These are phyloP conservation scores for Xylariomycetidae sp. DNA, from an alignment of 2,329 filamentous ascomycete species.

Conservation along the genomic window DNA sequence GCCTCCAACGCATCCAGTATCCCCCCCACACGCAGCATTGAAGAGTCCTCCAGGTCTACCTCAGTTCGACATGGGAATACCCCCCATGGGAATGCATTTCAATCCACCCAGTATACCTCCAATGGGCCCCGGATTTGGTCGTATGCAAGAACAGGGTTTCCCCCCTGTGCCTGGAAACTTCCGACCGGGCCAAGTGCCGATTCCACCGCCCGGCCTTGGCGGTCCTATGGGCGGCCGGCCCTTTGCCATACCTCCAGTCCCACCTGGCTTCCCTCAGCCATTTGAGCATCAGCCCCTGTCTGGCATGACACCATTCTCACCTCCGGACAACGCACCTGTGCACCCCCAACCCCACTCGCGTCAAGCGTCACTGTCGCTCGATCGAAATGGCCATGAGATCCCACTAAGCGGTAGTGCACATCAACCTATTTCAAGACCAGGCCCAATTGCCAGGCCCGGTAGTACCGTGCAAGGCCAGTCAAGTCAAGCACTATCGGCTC, in stretches of 20 bases:
- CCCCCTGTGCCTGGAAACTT: conserved; percentile 37
- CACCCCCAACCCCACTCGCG: conserved; percentile 60
- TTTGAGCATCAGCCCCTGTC: conserved; percentile 34
- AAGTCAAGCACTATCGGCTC: conserved; percentile 35
- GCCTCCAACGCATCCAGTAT: conserved; percentile 50
- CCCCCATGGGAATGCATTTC: conserved; percentile 55
- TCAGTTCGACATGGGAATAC: conserved; percentile 40
- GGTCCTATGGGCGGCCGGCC: conserved; percentile 37
- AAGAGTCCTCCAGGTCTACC: conserved; percentile 53
- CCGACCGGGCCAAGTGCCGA: conserved; percentile 43
- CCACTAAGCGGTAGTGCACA: conserved; percentile 40
- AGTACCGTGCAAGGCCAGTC: conserved; percentile 59
- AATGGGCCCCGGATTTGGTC: conserved; percentile 44
- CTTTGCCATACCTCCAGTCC: conserved; percentile 39
- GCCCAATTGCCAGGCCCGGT: conserved; percentile 82
- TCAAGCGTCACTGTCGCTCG: conserved; percentile 68
- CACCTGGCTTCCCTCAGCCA: conserved; percentile 50
- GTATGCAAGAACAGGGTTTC: conserved; percentile 39
- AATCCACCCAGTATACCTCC: conserved; percentile 54
- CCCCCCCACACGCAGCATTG: conserved; percentile 54
- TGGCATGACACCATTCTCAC: conserved; percentile 36
- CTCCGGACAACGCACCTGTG: conserved; percentile 26
- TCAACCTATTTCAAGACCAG: conserved; percentile 75
- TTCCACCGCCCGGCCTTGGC: conserved; percentile 47
- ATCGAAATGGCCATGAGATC: conserved; percentile 38